phyloP scores from a whole-genome alignment of 1,284 basidiomycete species.

The Rhodotorula sp. region DNA sequence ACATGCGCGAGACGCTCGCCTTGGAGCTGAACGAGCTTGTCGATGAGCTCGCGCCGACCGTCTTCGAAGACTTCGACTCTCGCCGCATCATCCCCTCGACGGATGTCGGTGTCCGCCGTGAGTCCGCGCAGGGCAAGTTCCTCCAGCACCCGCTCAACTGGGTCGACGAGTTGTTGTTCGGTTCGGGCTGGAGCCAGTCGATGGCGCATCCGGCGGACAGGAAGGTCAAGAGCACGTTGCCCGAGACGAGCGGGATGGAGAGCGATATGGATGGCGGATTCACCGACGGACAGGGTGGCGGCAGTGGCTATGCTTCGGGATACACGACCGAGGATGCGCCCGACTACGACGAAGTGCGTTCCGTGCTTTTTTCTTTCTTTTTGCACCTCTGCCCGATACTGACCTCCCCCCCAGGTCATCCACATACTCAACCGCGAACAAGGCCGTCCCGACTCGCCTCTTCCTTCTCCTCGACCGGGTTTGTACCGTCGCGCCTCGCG shows the following conservation, averaged over 20 bases:
- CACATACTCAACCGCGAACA: constrained; percentile 39
- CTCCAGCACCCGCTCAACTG: constrained; percentile 71
- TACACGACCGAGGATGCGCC: constrained; percentile 53
- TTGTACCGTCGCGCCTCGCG: constrained; percentile 25
- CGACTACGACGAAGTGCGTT: constrained; percentile 55
- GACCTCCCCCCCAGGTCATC: constrained; percentile 25
- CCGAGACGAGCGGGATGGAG: constrained; percentile 15
- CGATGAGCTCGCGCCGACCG: constrained; percentile 68
- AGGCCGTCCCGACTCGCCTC: constrained; percentile 21
- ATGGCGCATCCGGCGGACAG: constrained; percentile 30
- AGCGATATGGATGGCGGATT: constrained; percentile 44
- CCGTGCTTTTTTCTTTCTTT: background rate
- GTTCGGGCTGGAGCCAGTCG: constrained; percentile 66
- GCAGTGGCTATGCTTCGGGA: constrained; percentile 51
- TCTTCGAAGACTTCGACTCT: constrained; percentile 86
- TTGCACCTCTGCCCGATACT: background rate
- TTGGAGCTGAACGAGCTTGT: constrained; percentile 87
- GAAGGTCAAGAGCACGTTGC: background rate
- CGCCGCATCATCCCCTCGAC: constrained; percentile 79
- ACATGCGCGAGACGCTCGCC: constrained; percentile 73
- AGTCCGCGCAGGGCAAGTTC: constrained; percentile 41
- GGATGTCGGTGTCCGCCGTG: background rate
- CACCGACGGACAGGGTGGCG: constrained; percentile 46
- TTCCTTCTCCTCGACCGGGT: background rate
- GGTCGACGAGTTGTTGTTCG: constrained; percentile 86